Percentiles rank a stretch among this genome's conserved stretches.
phyloP scores from a whole-genome alignment of 208 protist genomes.

The Leishmania mexicana region DNA sequence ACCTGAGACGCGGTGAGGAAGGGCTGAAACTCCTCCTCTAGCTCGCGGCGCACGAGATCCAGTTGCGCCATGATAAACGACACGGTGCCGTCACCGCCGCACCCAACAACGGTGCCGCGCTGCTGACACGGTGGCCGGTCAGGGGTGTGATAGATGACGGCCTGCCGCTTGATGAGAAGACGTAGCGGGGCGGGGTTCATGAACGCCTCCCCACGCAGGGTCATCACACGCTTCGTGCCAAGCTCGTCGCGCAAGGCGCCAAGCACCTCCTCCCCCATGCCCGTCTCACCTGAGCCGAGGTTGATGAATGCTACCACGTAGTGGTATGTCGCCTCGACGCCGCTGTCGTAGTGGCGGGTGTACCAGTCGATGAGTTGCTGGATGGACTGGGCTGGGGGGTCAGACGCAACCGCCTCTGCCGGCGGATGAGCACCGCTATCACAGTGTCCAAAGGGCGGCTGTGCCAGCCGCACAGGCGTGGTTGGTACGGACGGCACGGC shows the following conservation, averaged over 20 bases:
- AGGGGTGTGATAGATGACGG: conserved; percentile 42
- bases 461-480: conserved; percentile 7
- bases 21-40: conserved; percentile 35
- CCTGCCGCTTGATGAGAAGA: conserved; percentile 60
- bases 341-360: conserved; percentile 20
- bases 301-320: conserved; percentile 78
- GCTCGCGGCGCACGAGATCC: conserved; percentile 51
- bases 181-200: conserved; percentile 45
- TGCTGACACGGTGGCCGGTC: conserved; percentile 15
- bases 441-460: conserved; percentile 3
- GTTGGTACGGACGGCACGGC: conserved; percentile 1
- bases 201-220: conserved; percentile 55
- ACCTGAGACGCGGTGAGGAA: conserved; percentile 6
- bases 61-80: conserved; percentile 81
- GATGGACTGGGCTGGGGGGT: background rate
- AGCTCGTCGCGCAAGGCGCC: conserved; percentile 45
- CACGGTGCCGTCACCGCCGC: conserved; percentile 86
- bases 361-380: conserved; percentile 19
- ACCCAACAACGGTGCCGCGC: conserved; percentile 79
- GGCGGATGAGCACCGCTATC: background rate
- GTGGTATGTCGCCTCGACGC: conserved; percentile 37
- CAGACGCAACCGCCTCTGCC: background rate
- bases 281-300: conserved; percentile 59
- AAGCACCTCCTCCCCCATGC: conserved; percentile 36
- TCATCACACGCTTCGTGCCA: conserved; percentile 54